Evolutionary conservation across 208 protist genomes (phyloP).

Genomic region (Leishmania mexicana): DNA sequence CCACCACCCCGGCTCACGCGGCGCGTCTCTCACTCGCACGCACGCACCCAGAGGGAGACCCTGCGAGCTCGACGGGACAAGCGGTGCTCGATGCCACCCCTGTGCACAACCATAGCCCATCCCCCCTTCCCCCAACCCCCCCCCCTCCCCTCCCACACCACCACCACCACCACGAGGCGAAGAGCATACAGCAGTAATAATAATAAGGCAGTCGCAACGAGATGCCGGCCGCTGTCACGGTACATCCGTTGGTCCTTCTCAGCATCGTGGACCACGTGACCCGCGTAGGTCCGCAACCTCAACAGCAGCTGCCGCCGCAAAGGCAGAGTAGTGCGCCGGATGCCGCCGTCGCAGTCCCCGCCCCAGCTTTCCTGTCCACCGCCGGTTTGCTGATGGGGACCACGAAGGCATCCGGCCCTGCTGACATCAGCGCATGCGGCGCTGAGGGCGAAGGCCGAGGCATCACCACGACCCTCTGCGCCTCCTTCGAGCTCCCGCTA

Average conservation of each 20-base stretch:
- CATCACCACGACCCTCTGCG: constrained; percentile 36
- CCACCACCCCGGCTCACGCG: background rate
- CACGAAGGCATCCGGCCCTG: background rate
- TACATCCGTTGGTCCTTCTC: constrained; percentile 76
- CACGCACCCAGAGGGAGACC: too few relatives aligned
- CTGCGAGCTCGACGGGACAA: too few relatives aligned
- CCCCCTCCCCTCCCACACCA: background rate
- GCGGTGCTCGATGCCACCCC: background rate
- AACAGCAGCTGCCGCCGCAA: background rate
- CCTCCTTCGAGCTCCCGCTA: constrained; percentile 53
- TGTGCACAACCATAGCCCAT: background rate
- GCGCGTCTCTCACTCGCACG: background rate
- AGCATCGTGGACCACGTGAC: constrained; percentile 75
- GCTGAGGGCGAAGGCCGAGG: background rate
- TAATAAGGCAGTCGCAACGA: background rate
- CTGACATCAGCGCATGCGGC: background rate
- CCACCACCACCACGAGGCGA: background rate
- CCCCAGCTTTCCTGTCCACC: background rate
- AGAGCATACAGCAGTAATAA: background rate
- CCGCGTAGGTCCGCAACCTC: constrained; percentile 11
- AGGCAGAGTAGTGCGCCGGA: background rate
- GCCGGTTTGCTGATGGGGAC: constrained; percentile 23
- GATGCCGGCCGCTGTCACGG: constrained; percentile 19
- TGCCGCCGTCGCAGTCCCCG: background rate
- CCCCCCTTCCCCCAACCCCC: background rate